Percentiles rank a stretch among this genome's conserved stretches.
phyloP scores from a whole-genome alignment of 2,329 filamentous ascomycete species.

The Exserohilum rostratum region DNA sequence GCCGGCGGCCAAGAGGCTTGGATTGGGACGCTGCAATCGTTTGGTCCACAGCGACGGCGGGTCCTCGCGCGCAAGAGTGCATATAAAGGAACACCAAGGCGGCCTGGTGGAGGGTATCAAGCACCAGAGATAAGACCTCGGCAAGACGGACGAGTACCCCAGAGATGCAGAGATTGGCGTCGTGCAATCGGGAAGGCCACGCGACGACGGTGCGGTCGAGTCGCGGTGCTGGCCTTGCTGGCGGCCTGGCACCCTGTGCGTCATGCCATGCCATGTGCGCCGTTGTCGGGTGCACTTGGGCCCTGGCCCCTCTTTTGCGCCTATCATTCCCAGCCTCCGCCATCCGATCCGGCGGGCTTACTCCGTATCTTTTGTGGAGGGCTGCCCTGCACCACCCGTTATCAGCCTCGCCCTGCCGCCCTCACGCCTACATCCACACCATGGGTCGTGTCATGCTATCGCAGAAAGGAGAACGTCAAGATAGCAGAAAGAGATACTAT shows the following conservation, averaged over 20 bases:
- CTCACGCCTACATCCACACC: neutral
- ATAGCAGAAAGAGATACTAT: neutral
- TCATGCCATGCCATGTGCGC: no score
- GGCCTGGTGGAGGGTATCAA: neutral
- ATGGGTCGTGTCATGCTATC: neutral
- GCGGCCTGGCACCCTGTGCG: constrained; percentile 5
- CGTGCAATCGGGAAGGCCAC: neutral
- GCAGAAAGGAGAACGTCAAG: neutral
- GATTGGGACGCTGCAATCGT: constrained; percentile 12
- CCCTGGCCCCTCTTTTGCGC: neutral
- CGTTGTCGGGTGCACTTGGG: constrained; percentile 5
- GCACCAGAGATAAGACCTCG: constrained; percentile 4
- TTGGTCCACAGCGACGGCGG: constrained; percentile 6
- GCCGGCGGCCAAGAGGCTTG: neutral
- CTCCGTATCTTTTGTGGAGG: constrained; percentile 10
- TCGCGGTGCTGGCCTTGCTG: neutral
- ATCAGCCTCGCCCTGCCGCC: neutral
- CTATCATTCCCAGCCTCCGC: neutral
- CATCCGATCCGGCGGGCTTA: constrained; percentile 7
- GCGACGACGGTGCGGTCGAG: constrained; percentile 1
- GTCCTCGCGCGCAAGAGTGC: neutral
- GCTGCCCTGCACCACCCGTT: neutral
- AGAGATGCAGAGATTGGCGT: neutral
- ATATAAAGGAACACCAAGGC: neutral
- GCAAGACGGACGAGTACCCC: neutral